Conservation (phyloP, 1,139 yeast genomes). For the Saccharomycopsis hybrid region DNA sequence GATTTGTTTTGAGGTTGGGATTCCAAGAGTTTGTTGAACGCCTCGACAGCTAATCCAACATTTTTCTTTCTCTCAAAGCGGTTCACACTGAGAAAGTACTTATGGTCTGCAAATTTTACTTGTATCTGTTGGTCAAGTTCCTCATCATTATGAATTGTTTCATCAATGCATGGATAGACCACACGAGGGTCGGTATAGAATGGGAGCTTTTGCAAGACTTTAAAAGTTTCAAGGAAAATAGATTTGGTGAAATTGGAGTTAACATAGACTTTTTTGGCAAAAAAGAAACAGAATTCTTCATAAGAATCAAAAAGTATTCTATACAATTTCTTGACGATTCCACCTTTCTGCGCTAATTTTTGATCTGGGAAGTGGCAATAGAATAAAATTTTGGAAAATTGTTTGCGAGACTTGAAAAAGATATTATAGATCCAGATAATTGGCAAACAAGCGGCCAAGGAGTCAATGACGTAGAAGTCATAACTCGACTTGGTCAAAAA, state of each 20-base stretch:
- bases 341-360: conserved; percentile 48
- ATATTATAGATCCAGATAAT: conserved; percentile 38
- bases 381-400: conserved; percentile 47
- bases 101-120: conserved; percentile 22
- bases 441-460: conserved; percentile 81
- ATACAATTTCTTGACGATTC: conserved; percentile 54
- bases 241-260: conserved; percentile 78
- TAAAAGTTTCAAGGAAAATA: conserved; percentile 62
- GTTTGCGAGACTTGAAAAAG: conserved; percentile 33
- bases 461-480: conserved; percentile 83
- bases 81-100: conserved; percentile 67
- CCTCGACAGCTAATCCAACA: conserved; percentile 64
- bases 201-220: conserved; percentile 24
- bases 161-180: conserved; percentile 83
- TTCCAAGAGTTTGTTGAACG: conserved; percentile 43
- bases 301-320: conserved; percentile 74
- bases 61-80: conserved; percentile 86
- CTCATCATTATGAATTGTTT: conserved; percentile 23
- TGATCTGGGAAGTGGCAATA: conserved; percentile 98
- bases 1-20: conserved; percentile 24
- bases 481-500: conserved; percentile 46
- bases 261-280: conserved; percentile 76
- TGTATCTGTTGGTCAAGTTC: conserved; percentile 20
- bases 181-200: conserved; percentile 47
- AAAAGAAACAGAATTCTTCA: conserved; percentile 75